Evolutionary conservation across 176 grass and related monocot species (phyloP), one percentile per base, ranked within the genome.

Genomic region (Triticum aestivum): DNA sequence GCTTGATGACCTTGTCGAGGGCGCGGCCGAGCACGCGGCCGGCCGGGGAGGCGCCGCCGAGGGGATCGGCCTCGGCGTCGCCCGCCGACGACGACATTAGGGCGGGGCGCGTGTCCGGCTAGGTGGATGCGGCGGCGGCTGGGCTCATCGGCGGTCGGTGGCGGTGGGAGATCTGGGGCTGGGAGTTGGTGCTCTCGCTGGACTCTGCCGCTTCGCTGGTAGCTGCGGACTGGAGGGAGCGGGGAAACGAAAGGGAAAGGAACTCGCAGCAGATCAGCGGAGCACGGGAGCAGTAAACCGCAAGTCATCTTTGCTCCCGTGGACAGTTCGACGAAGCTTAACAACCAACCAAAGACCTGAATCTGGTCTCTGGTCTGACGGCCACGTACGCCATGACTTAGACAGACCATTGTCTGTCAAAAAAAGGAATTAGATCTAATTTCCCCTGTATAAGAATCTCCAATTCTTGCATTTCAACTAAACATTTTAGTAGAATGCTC

Each of bases 1-100:
- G 93, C 83, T 98, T 98, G 88, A 95, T 93, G 88, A 98, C 87
- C 93, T 96, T 98, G 92, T 98, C 96, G 56, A 98, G 93, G 76
- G 91, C 88, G 56, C 89, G 96, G 49, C 81, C 87, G 45, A 96
- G 86, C 83, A 96, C 77, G 56, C 96, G 93, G 70, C 71, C 84
- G n/a, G 89, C 86, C 8, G 81, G 83, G 42, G 91, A 94, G 26
- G 83, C 32, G 74, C 88, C 91, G 47, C 86, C 93, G 29, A 82
- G 12, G 82, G 85, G 61, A 74, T 85, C 59, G 67, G 41, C 58
- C 23, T 90, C 74, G 27, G 56, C 75, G 18, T 77, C 65, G 74
- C 30, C 75, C 61, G 63, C 26, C 35, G 66, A 24, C 11, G 87
- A 82, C 56, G 88, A 79, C 90, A 92, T 92, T 86, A 77, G 65